phyloP scores from a whole-genome alignment of 306 rosid species.

The Dryas octopetala region DNA sequence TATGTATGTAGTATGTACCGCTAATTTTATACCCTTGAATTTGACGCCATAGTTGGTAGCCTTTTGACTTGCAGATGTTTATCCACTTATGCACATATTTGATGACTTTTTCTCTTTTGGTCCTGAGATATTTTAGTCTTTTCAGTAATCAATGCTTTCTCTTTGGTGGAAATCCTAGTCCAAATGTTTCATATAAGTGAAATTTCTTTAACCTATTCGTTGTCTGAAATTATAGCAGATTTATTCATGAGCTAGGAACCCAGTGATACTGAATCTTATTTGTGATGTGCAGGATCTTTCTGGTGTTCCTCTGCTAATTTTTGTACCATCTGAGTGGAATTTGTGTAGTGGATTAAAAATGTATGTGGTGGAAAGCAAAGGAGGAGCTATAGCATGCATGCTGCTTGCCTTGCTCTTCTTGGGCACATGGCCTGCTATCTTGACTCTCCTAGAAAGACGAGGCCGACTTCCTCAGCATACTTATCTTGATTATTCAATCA shows the following conservation, averaged over 20 bases:
- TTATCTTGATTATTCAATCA: slow-evolving; percentile 80
- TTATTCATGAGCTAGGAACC: not conserved
- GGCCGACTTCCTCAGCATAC: slow-evolving; percentile 98
- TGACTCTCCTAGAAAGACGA: slow-evolving; percentile 71
- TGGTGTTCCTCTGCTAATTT: slow-evolving; percentile 26
- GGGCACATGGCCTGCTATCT: slow-evolving; percentile 90
- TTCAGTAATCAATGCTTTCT: not conserved
- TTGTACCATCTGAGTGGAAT: slow-evolving; percentile 31
- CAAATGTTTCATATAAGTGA: not conserved
- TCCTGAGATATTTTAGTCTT: not conserved
- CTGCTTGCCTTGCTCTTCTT: slow-evolving; percentile 60
- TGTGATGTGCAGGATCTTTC: slow-evolving; percentile 42
- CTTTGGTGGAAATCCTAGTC: not conserved
- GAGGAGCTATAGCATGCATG: slow-evolving; percentile 87
- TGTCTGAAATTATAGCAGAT: not conserved
- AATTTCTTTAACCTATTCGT: not conserved
- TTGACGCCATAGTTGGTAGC: slow-evolving; percentile 2
- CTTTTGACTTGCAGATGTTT: not conserved
- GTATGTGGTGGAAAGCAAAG: slow-evolving; percentile 88
- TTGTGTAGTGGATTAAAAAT: slow-evolving; percentile 42
- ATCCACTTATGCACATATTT: not conserved
- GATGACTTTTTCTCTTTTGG: not conserved
- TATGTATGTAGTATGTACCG: not conserved
- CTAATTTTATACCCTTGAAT: not conserved
- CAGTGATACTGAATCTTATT: not conserved